phyloP scores from a whole-genome alignment of 2,329 filamentous ascomycete genomes.

The Hysterium pulicare region DNA sequence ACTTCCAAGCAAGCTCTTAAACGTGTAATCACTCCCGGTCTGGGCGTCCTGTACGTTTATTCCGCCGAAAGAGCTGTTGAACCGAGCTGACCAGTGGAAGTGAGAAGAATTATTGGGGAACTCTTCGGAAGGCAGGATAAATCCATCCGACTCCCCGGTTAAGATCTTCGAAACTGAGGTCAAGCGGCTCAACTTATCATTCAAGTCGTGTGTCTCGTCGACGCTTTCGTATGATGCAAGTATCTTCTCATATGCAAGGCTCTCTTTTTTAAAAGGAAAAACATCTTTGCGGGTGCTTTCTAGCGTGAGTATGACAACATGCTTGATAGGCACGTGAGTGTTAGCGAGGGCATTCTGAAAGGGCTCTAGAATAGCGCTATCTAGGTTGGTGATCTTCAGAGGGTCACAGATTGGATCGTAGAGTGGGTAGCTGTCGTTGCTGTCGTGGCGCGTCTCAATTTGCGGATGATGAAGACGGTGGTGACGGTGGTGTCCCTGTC shows the following conservation, averaged over 20 bases:
- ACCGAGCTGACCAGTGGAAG: not conserved
- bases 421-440: not conserved
- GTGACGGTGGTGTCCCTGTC: not conserved
- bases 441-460: too few relatives aligned
- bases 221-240: slow-evolving; percentile 22
- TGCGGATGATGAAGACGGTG: not conserved
- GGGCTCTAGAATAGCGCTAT: slow-evolving; percentile 26
- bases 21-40: slow-evolving; percentile 38
- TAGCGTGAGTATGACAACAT: slow-evolving; percentile 39
- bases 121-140: slow-evolving; percentile 15
- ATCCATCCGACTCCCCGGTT: slow-evolving; percentile 34
- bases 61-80: slow-evolving; percentile 17
- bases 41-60: slow-evolving; percentile 28
- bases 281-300: slow-evolving; percentile 42
- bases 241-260: slow-evolving; percentile 31
- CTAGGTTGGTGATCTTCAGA: slow-evolving; percentile 37
- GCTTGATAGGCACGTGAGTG: slow-evolving; percentile 33
- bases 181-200: slow-evolving; percentile 24
- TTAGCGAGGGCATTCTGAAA: slow-evolving; percentile 25
- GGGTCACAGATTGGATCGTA: slow-evolving; percentile 37
- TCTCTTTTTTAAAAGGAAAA: slow-evolving; percentile 38
- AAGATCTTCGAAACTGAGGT: slow-evolving; percentile 33
- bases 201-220: slow-evolving; percentile 18
- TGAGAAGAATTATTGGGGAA: not conserved
- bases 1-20: slow-evolving; percentile 39